A percentile compares a stretch with the other conserved stretches of the same genome.
These are phyloP conservation scores for Mortierella sp. DNA, from an alignment of 371 early-diverging fungal species.

Conservation along the genomic window DNA sequence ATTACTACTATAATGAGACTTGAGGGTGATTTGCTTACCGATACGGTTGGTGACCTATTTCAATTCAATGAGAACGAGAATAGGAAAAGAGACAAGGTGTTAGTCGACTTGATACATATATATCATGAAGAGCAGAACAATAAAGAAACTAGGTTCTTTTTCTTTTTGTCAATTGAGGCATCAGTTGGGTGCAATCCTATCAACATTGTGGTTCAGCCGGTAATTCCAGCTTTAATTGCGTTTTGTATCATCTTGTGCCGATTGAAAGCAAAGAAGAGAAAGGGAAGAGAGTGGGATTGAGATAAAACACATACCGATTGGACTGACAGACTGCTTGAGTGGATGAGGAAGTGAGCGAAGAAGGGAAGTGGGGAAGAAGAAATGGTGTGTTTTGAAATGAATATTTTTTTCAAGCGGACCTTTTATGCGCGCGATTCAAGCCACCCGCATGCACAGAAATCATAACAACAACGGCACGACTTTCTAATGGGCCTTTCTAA, in stretches of 20 bases:
- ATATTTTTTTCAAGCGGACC: background rate
- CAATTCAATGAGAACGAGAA: background rate
- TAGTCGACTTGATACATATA: background rate
- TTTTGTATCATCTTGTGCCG: slow-evolving; percentile 56
- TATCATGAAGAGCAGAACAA: background rate
- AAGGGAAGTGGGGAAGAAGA: background rate
- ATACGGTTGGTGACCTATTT: background rate
- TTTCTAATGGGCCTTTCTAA: too few relatives aligned
- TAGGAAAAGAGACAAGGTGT: background rate
- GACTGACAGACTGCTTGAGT: background rate
- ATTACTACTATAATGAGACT: background rate
- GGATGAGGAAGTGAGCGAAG: background rate
- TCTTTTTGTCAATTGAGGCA: background rate
- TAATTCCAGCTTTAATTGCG: slow-evolving; percentile 65
- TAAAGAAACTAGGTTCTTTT: background rate
- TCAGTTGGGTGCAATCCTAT: slow-evolving; percentile 20
- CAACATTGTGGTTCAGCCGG: slow-evolving; percentile 63
- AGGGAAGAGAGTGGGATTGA: background rate
- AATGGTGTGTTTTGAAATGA: background rate
- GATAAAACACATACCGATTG: background rate
- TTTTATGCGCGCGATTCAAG: background rate
- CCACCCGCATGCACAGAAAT: background rate
- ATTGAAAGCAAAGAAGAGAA: background rate
- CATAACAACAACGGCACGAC: background rate
- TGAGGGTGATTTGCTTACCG: background rate